A percentile compares a stretch with the other conserved stretches of the same genome.
phyloP scores from a whole-genome alignment of 148 eudicot species.

The Silene uniflora region DNA sequence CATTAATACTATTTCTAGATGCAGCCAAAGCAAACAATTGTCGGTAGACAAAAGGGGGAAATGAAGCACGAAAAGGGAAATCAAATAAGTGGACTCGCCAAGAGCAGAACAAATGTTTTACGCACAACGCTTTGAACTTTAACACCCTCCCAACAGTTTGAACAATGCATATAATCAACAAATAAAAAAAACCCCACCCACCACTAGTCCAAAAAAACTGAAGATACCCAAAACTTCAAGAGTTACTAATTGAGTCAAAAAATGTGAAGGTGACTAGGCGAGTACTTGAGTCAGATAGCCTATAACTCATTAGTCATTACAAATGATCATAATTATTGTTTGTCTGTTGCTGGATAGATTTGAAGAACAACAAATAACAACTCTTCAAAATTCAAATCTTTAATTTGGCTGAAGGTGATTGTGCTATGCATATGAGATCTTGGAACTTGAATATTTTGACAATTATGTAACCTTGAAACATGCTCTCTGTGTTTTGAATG shows the following conservation, averaged over 20 bases:
- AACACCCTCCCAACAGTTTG: background rate
- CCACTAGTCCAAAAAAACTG: background rate
- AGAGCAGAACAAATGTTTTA: background rate
- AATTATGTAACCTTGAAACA: background rate
- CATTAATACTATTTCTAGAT: background rate
- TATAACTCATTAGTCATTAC: background rate
- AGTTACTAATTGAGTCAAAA: background rate
- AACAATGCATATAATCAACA: background rate
- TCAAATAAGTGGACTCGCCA: background rate
- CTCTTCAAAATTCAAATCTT: conserved; percentile 1
- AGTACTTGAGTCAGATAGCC: background rate
- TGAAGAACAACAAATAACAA: background rate
- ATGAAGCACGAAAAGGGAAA: background rate
- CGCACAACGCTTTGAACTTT: background rate
- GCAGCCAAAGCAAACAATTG: background rate
- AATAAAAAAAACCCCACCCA: background rate
- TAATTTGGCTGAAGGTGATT: background rate
- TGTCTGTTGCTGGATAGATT: background rate
- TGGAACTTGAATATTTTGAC: background rate
- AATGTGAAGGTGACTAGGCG: background rate
- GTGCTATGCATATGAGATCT: background rate
- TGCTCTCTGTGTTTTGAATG: background rate
- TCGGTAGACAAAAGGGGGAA: background rate
- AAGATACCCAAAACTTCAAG: background rate
- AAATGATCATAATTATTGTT: background rate